A percentile compares a stretch with the other conserved stretches of the same genome.
These are phyloP conservation scores for Pittosporum tobira DNA, from an alignment of 129 eudicot genomes.

Conservation along the genomic window DNA sequence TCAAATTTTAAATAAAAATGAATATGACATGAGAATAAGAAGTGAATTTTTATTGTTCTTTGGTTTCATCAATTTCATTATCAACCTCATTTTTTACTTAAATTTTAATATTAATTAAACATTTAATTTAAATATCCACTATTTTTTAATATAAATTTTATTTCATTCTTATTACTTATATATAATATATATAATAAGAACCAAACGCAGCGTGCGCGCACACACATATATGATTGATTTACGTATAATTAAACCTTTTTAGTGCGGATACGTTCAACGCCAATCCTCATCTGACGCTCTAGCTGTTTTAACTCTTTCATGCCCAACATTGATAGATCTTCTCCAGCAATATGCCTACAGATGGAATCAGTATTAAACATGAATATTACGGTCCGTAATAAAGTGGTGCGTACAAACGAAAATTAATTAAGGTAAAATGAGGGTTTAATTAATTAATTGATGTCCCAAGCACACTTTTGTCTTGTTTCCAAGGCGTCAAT, in stretches of 20 bases:
- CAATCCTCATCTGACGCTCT: conserved; percentile 61
- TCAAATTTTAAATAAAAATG: too few relatives aligned
- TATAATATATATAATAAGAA: neutral
- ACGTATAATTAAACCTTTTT: conserved; percentile 27
- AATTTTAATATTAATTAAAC: too few relatives aligned
- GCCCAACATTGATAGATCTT: conserved; percentile 49
- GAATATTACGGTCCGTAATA: neutral
- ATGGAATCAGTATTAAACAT: neutral
- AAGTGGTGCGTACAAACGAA: neutral
- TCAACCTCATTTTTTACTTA: too few relatives aligned
- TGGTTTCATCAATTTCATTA: too few relatives aligned
- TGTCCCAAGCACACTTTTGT: conserved; percentile 26
- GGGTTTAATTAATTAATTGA: neutral
- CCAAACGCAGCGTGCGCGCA: neutral
- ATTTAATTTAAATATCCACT: too few relatives aligned
- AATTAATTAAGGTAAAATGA: neutral
- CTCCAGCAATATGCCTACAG: conserved; percentile 56
- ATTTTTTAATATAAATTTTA: too few relatives aligned
- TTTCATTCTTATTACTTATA: too few relatives aligned
- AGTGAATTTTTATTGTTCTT: too few relatives aligned
- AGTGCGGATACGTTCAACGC: conserved; percentile 71
- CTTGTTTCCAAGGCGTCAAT: conserved; percentile 48
- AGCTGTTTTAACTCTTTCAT: conserved; percentile 67
- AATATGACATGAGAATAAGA: too few relatives aligned
- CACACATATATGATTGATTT: neutral